Conservation (phyloP, 208 protist species). For the Porcisia hertigi region DNA sequence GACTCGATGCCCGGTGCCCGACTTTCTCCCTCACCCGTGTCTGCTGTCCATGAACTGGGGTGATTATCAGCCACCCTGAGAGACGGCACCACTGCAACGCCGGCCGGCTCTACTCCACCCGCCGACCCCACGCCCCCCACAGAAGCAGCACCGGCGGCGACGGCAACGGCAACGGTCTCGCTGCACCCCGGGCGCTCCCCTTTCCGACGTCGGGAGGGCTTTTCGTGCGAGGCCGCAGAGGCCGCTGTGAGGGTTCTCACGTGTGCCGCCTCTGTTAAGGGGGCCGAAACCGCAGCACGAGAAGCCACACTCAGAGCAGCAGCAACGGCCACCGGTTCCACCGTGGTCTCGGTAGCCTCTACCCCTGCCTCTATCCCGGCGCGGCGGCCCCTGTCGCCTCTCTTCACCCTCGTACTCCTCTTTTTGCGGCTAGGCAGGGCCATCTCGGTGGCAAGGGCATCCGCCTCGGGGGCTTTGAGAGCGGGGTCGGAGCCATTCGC, state of each 20-base stretch:
- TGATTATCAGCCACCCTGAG: neutral
- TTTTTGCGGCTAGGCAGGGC: neutral
- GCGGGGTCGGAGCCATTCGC: neutral
- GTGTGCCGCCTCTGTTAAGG: neutral
- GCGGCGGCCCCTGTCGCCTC: neutral
- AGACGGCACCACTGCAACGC: neutral
- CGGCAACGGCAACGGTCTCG: neutral
- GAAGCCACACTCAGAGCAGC: neutral
- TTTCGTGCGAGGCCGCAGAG: neutral
- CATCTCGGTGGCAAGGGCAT: neutral
- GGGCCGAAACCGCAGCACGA: neutral
- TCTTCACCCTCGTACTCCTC: neutral
- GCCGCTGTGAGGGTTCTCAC: neutral
- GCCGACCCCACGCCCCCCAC: neutral
- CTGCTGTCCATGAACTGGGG: neutral
- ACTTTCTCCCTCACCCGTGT: neutral
- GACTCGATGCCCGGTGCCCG: neutral
- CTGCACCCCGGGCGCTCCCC: neutral
- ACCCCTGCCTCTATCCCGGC: neutral
- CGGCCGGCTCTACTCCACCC: neutral
- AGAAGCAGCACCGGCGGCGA: neutral
- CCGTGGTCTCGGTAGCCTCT: neutral
- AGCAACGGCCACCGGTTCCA: slow-evolving; percentile 1
- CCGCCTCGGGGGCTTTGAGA: neutral
- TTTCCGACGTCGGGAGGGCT: neutral